phyloP scores from a whole-genome alignment of 2,329 filamentous ascomycete species.

The Tolypocladium tropicale region DNA sequence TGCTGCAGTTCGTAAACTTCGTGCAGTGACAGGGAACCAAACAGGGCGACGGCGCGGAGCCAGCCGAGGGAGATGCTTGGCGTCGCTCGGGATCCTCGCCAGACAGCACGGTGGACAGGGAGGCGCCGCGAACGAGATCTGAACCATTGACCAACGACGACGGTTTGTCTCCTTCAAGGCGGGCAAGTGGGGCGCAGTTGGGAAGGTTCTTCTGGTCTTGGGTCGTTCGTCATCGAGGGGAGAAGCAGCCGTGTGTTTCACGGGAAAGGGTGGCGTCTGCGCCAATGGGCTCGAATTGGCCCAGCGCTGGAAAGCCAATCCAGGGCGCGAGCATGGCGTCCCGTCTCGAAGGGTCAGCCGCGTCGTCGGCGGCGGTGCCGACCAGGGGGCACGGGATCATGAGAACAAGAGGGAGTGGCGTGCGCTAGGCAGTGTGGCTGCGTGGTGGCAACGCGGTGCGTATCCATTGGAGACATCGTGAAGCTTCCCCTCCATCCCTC shows the following conservation, averaged over 20 bases:
- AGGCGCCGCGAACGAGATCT: background rate
- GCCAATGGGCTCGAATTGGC: background rate
- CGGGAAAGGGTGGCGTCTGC: background rate
- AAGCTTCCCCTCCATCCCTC: background rate
- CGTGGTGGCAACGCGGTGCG: conserved; percentile 3
- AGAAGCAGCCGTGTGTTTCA: background rate
- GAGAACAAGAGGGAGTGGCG: background rate
- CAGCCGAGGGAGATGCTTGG: background rate
- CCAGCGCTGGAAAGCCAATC: background rate
- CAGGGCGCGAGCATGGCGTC: background rate
- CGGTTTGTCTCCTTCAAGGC: background rate
- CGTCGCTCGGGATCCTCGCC: background rate
- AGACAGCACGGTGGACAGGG: background rate
- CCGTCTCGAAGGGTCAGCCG: background rate
- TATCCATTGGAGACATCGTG: background rate
- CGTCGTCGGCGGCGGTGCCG: background rate
- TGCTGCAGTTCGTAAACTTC: background rate
- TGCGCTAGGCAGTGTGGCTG: conserved; percentile 3
- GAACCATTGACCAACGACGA: background rate
- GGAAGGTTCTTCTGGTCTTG: background rate
- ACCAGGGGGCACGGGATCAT: background rate
- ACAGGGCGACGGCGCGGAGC: background rate
- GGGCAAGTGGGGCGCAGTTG: no score
- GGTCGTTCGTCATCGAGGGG: background rate
- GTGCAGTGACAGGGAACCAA: background rate